Conservation (phyloP, 2,329 filamentous ascomycete species). For the Pestalotiopsis sp. region DNA sequence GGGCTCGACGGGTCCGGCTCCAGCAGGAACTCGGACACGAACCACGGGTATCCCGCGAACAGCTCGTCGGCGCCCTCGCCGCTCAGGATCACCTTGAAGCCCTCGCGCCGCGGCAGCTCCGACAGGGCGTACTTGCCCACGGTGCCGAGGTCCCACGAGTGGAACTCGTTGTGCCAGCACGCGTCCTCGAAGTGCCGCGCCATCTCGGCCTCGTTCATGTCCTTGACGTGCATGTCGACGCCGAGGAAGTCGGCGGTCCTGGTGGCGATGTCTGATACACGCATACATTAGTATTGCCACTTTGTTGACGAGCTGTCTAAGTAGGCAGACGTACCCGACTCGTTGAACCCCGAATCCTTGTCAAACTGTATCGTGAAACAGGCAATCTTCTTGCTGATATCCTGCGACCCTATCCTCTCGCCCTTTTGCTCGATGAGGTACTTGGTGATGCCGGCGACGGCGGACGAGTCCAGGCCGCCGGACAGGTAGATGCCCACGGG, state of each 20-base stretch:
- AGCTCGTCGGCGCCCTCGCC: constrained; percentile 22
- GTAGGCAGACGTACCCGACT: constrained; percentile 40
- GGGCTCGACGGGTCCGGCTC: constrained; percentile 17
- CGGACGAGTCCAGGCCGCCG: constrained; percentile 61
- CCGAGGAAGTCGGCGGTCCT: constrained; percentile 46
- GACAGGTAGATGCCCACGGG: constrained; percentile 59
- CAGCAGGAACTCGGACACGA: constrained; percentile 17
- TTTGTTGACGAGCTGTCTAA: too few species aligned
- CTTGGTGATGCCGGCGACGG: constrained; percentile 57
- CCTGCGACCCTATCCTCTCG: constrained; percentile 47
- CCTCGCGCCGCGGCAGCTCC: constrained; percentile 40
- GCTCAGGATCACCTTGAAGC: constrained; percentile 35
- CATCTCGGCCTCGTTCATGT: constrained; percentile 35
- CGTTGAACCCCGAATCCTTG: constrained; percentile 49
- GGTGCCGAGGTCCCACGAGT: constrained; percentile 45
- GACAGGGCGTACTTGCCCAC: constrained; percentile 49
- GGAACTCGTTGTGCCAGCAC: constrained; percentile 39
- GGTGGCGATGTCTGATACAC: constrained; percentile 25
- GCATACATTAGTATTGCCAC: too few species aligned
- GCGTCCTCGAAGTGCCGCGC: constrained; percentile 49
- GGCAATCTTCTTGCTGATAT: constrained; percentile 26
- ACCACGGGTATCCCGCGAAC: constrained; percentile 21
- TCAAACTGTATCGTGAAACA: constrained; percentile 58
- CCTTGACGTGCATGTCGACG: constrained; percentile 41
- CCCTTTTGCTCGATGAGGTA: constrained; percentile 51